phyloP scores from a whole-genome alignment of 2,329 filamentous ascomycete species.

The Claviceps sp. region DNA sequence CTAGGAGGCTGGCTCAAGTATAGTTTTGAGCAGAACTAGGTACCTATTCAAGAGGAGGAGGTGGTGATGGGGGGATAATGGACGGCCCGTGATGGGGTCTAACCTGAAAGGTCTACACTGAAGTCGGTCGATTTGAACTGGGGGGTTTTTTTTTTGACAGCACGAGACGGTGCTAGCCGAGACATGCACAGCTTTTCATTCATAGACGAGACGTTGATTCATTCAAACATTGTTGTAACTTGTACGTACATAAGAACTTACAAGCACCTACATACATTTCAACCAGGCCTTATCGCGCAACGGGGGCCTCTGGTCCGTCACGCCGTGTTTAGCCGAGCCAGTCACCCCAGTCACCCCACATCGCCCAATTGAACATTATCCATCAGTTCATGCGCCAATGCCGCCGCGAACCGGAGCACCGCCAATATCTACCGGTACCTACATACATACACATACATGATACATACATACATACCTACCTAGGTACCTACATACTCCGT shows the following conservation, averaged over 20 bases:
- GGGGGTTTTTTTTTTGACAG: background rate
- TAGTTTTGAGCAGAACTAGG: slow-evolving; percentile 36
- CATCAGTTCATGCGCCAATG: no score
- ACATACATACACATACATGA: no score
- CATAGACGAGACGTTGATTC: background rate
- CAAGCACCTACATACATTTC: background rate
- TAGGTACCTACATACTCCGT: no score
- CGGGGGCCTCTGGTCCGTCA: no score
- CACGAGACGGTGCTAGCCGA: background rate
- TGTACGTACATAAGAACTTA: background rate
- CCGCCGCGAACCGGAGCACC: no score
- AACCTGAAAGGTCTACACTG: background rate
- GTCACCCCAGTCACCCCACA: no score
- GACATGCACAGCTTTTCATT: background rate
- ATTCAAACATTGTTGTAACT: background rate
- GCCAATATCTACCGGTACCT: no score
- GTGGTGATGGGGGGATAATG: background rate
- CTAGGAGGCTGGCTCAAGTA: slow-evolving; percentile 56
- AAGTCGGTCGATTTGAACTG: background rate
- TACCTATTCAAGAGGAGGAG: background rate
- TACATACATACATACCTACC: no score
- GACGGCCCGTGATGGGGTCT: background rate
- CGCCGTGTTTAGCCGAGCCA: no score
- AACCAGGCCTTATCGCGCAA: background rate
- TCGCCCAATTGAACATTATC: no score